These are phyloP conservation scores for Suillus subalutaceus DNA, from an alignment of 768 basidiomycete species.

Conservation along the genomic window DNA sequence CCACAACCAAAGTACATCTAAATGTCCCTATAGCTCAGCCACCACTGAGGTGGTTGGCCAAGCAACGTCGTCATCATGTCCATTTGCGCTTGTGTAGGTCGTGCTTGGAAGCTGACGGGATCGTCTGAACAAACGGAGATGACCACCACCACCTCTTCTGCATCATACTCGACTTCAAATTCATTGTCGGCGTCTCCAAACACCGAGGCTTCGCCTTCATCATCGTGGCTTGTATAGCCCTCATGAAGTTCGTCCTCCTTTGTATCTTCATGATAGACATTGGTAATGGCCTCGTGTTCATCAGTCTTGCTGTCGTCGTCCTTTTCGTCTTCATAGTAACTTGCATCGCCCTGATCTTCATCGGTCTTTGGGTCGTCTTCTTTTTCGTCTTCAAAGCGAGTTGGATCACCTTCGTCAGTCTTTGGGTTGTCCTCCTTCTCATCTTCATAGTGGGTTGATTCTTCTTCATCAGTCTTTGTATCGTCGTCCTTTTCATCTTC, in stretches of 20 bases:
- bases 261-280: not conserved
- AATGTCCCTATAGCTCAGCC: not conserved
- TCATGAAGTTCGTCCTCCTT: not conserved
- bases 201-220: not conserved
- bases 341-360: not conserved
- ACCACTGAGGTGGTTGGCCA: not conserved
- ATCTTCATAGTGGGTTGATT: not conserved
- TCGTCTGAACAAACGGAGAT: conserved; percentile 1
- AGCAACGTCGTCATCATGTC: not conserved
- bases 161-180: not conserved
- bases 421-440: not conserved
- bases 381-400: not conserved
- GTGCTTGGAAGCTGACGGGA: not conserved
- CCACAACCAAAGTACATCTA: not conserved
- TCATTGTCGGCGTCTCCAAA: not conserved
- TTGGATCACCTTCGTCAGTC: not conserved
- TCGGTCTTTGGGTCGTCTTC: not conserved
- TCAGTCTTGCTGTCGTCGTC: not conserved
- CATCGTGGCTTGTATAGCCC: not conserved
- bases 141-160: not conserved
- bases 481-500: not conserved
- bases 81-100: not conserved
- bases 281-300: not conserved
- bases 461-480: not conserved
- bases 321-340: not conserved